Percentiles rank a stretch among this genome's conserved stretches.
phyloP scores from a whole-genome alignment of 2,329 filamentous ascomycete species.

The Amylocarpus encephaloides region DNA sequence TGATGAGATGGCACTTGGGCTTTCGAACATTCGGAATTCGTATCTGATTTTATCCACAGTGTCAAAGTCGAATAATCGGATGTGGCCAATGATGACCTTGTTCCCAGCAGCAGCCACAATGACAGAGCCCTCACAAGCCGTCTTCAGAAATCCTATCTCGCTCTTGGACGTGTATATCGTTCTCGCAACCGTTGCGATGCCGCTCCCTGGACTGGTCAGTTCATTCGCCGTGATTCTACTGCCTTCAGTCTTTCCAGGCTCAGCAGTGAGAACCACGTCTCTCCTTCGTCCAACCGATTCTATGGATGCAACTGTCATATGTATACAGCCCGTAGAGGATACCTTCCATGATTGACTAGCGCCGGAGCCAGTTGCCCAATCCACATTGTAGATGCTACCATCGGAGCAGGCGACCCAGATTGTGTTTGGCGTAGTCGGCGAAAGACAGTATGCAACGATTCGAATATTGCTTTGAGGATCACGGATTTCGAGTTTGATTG shows the following conservation, averaged over 20 bases:
- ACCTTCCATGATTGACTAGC: constrained; percentile 37
- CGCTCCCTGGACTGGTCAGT: constrained; percentile 28
- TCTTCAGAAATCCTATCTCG: constrained; percentile 42
- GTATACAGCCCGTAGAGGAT: constrained; percentile 30
- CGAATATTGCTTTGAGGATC: constrained; percentile 17
- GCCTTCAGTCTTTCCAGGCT: constrained; percentile 26
- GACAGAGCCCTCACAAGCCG: constrained; percentile 48
- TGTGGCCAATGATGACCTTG: constrained; percentile 55
- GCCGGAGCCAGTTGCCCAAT: constrained; percentile 49
- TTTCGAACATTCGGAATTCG: constrained; percentile 52
- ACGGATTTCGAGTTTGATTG: constrained; percentile 46
- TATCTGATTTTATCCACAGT: constrained; percentile 42
- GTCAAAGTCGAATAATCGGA: constrained; percentile 30
- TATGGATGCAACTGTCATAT: constrained; percentile 33
- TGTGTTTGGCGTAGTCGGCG: constrained; percentile 38
- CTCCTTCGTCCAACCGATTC: constrained; percentile 28
- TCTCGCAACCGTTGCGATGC: constrained; percentile 26
- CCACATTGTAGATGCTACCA: constrained; percentile 49
- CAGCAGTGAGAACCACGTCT: constrained; percentile 33
- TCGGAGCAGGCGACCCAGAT: constrained; percentile 56
- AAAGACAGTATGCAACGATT: constrained; percentile 37
- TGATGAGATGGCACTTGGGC: constrained; percentile 58
- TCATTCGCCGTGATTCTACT: constrained; percentile 32
- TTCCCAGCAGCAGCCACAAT: constrained; percentile 50
- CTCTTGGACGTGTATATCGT: constrained; percentile 37